Conservation (phyloP, 1,284 basidiomycete species). For the Vanrija sp. region DNA sequence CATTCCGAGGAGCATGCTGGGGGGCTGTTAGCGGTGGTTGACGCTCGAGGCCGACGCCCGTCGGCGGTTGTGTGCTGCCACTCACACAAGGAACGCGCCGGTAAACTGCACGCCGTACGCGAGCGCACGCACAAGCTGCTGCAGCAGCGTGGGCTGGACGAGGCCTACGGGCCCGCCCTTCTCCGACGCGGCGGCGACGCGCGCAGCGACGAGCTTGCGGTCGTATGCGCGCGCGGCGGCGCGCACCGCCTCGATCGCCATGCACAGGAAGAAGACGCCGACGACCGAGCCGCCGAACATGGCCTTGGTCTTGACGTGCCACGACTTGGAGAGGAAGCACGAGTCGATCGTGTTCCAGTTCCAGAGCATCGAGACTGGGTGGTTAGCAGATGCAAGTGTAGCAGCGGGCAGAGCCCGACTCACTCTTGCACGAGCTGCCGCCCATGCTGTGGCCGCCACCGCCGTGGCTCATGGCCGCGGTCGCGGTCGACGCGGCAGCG, state of each 20-base stretch:
- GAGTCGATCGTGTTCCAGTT: conserved; percentile 48
- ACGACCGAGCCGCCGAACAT: conserved; percentile 48
- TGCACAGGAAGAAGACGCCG: conserved; percentile 49
- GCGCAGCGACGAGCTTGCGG: conserved; percentile 29
- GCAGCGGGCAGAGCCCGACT: conserved; percentile 3
- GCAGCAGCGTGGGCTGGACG: conserved; percentile 21
- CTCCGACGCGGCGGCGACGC: background rate
- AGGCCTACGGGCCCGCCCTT: background rate
- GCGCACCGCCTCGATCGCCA: conserved; percentile 46
- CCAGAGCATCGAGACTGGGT: conserved; percentile 49
- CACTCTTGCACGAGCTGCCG: conserved; percentile 25
- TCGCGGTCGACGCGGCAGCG: background rate
- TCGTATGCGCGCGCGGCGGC: conserved; percentile 48
- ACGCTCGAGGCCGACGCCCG: background rate
- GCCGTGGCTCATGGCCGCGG: background rate
- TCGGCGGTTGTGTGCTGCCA: conserved; percentile 1
- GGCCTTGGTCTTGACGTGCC: conserved; percentile 44
- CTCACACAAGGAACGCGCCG: conserved; percentile 44
- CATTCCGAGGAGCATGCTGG: conserved; percentile 49
- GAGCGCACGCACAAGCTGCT: conserved; percentile 44
- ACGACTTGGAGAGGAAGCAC: conserved; percentile 48
- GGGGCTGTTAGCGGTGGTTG: background rate
- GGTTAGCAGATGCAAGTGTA: no score
- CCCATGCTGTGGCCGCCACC: conserved; percentile 8
- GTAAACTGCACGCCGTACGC: conserved; percentile 48